Evolutionary conservation across 495 filamentous ascomycete species (phyloP).

Genomic region (Penicillium diatomitis): DNA sequence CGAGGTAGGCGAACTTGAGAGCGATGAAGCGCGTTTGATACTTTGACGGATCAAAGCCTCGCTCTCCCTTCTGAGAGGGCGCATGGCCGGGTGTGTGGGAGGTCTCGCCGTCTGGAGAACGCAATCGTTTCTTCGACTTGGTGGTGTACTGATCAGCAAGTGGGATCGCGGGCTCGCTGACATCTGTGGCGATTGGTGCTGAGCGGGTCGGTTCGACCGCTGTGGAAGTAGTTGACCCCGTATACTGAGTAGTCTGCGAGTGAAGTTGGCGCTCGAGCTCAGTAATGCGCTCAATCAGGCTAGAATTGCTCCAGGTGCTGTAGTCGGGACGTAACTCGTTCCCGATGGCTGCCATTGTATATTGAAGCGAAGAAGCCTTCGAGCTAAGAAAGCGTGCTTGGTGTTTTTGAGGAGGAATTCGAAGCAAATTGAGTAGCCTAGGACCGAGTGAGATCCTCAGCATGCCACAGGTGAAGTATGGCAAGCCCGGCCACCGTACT

Average conservation of each 20-base stretch:
- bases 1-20: conserved; percentile 89
- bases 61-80: conserved; percentile 27
- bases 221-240: conserved; percentile 8
- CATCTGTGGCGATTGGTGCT: conserved; percentile 12
- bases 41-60: conserved; percentile 63
- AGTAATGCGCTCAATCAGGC: conserved; percentile 55
- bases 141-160: background rate
- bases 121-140: conserved; percentile 14
- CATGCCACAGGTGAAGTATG: conserved; percentile 13
- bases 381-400: conserved; percentile 9
- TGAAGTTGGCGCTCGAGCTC: conserved; percentile 55
- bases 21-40: conserved; percentile 81
- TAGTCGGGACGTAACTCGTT: conserved; percentile 31
- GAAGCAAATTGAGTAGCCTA: background rate
- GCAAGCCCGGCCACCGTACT: background rate
- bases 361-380: conserved; percentile 1
- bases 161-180: conserved; percentile 16
- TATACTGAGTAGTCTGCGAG: conserved; percentile 33
- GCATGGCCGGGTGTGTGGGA: conserved; percentile 13
- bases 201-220: background rate
- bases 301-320: conserved; percentile 54
- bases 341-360: conserved; percentile 9
- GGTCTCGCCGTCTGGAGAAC: conserved; percentile 18
- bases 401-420: background rate
- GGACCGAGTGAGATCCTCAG: conserved; percentile 12